These are phyloP conservation scores for Peribolospora kevripleyi DNA, from an alignment of 768 basidiomycete species.

Conservation along the genomic window DNA sequence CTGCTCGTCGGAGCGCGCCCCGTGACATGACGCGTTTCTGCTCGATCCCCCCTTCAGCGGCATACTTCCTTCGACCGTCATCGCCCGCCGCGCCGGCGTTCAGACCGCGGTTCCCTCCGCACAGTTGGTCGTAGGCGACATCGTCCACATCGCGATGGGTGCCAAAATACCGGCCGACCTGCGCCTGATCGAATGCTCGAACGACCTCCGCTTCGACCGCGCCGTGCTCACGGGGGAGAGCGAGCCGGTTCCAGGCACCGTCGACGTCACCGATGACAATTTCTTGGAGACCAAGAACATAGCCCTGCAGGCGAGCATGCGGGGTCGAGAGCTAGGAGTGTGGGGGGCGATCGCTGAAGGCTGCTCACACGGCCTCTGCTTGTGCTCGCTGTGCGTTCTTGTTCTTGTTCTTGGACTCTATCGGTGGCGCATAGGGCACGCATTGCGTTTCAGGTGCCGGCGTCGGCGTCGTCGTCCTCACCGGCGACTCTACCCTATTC, in stretches of 20 bases:
- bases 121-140: background rate
- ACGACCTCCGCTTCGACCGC: slow-evolving; percentile 38
- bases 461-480: slow-evolving; percentile 2
- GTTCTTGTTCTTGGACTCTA: slow-evolving; percentile 11
- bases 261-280: slow-evolving; percentile 30
- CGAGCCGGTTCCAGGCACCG: slow-evolving; percentile 17
- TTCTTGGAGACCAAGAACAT: slow-evolving; percentile 33
- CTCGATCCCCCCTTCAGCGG: slow-evolving; percentile 5
- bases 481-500: slow-evolving; percentile 5
- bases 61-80: slow-evolving; percentile 18
- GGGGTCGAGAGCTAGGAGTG: no score
- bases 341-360: slow-evolving; percentile 15
- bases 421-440: slow-evolving; percentile 18
- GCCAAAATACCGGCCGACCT: slow-evolving; percentile 21
- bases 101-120: background rate
- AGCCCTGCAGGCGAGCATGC: slow-evolving; percentile 23
- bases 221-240: slow-evolving; percentile 41
- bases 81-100: slow-evolving; percentile 16
- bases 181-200: slow-evolving; percentile 26
- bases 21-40: background rate
- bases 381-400: slow-evolving; percentile 10
- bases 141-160: slow-evolving; percentile 6
- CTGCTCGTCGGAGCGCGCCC: no score
- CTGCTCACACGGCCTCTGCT: background rate
- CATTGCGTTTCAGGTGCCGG: slow-evolving; percentile 13